These are phyloP conservation scores for Fusarium udum DNA, from an alignment of 2,329 filamentous ascomycete genomes.

Conservation along the genomic window DNA sequence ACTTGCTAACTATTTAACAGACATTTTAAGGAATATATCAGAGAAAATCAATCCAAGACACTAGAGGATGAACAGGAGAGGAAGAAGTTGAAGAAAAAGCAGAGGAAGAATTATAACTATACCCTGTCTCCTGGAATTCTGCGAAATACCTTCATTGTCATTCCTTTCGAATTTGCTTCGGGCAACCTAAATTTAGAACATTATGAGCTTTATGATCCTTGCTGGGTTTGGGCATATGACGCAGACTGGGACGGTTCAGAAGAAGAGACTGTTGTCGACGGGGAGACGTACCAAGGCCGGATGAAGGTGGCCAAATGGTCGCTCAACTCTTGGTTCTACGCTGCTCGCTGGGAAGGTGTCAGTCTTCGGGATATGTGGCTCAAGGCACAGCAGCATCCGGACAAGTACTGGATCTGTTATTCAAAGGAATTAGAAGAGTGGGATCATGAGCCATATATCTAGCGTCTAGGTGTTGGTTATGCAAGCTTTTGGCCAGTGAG, in stretches of 20 bases:
- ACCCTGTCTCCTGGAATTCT: conserved; percentile 8
- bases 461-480: no score
- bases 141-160: conserved; percentile 24
- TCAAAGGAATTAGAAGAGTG: conserved; percentile 19
- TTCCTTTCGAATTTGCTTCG: conserved; percentile 3
- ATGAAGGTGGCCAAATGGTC: conserved; percentile 17
- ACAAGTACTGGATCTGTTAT: conserved; percentile 28
- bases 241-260: conserved; percentile 28
- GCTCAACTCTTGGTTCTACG: conserved; percentile 33
- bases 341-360: conserved; percentile 27
- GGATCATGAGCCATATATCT: conserved; percentile 28
- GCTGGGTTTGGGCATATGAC: conserved; percentile 37
- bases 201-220: not conserved
- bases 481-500: not conserved
- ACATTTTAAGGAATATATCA: conserved; percentile 24
- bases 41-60: not conserved
- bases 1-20: conserved; percentile 3
- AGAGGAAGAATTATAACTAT: not conserved
- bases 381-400: conserved; percentile 24
- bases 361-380: conserved; percentile 34
- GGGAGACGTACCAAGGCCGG: conserved; percentile 25
- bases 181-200: not conserved
- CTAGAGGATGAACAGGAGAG: not conserved
- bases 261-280: not conserved
- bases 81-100: not conserved